These are phyloP conservation scores for Rubia tinctorum DNA, from an alignment of 305 asterid genomes.

Conservation along the genomic window DNA sequence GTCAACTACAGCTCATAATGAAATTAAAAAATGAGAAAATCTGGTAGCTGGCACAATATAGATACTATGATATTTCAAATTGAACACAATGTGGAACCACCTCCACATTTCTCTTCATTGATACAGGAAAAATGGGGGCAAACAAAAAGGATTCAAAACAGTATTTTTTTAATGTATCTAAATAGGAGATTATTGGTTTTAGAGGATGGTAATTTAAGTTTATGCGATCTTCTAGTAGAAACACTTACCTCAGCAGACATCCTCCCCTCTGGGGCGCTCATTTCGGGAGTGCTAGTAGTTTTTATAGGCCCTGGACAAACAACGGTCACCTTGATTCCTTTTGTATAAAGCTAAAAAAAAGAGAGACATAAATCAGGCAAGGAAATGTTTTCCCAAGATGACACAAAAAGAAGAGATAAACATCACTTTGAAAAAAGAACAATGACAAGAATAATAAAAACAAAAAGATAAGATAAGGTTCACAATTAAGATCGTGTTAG, in stretches of 20 bases:
- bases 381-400: not conserved
- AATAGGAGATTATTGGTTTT: not conserved
- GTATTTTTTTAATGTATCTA: not conserved
- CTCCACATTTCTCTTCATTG: not conserved
- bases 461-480: not conserved
- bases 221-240: not conserved
- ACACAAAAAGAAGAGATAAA: conserved; percentile 5
- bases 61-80: not conserved
- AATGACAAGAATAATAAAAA: not conserved
- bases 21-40: not conserved
- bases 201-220: not conserved
- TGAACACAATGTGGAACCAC: not conserved
- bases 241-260: conserved; percentile 52
- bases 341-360: conserved; percentile 60
- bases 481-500: too few species aligned
- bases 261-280: conserved; percentile 39
- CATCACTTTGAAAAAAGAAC: not conserved
- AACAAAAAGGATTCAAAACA: not conserved
- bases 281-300: conserved; percentile 51
- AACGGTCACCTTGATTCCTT: conserved; percentile 90
- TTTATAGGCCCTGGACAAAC: conserved; percentile 93
- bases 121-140: not conserved
- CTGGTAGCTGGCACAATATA: not conserved
- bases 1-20: not conserved
- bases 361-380: conserved; percentile 10